Conservation (phyloP, 2,329 filamentous ascomycete genomes). For the Alternaria sp. region DNA sequence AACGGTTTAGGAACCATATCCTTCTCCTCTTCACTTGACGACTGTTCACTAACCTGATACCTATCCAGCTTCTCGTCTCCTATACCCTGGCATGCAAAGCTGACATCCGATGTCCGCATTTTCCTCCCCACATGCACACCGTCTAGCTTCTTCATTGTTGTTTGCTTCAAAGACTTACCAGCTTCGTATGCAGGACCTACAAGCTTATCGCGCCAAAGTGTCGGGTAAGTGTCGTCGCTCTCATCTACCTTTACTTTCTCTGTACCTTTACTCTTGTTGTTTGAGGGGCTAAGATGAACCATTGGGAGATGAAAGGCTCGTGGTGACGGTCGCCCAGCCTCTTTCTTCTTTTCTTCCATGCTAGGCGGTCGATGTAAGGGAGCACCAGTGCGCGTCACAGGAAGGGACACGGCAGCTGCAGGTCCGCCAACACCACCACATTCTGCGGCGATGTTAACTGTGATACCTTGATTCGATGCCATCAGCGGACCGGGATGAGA, state of each 20-base stretch:
- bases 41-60: slow-evolving; percentile 1
- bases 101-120: slow-evolving; percentile 27
- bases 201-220: slow-evolving; percentile 23
- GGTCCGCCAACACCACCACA: slow-evolving; percentile 29
- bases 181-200: slow-evolving; percentile 8
- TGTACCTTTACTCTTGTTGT: background rate
- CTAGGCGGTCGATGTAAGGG: background rate
- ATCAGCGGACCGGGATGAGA: slow-evolving; percentile 31
- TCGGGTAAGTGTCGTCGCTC: slow-evolving; percentile 7
- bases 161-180: slow-evolving; percentile 12
- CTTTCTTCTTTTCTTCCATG: background rate
- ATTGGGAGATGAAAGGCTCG: background rate
- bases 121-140: slow-evolving; percentile 14
- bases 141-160: slow-evolving; percentile 5
- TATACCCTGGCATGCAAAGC: slow-evolving; percentile 37
- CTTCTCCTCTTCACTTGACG: slow-evolving; percentile 1
- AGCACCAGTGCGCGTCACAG: slow-evolving; percentile 10
- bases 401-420: slow-evolving; percentile 18
- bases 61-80: slow-evolving; percentile 5
- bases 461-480: slow-evolving; percentile 3
- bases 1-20: slow-evolving; percentile 17
- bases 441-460: slow-evolving; percentile 26
- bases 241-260: slow-evolving; percentile 10
- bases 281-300: background rate
- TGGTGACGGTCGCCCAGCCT: background rate